phyloP scores from a whole-genome alignment of 331 rosid species.

The Rhamnella rubrinervis region DNA sequence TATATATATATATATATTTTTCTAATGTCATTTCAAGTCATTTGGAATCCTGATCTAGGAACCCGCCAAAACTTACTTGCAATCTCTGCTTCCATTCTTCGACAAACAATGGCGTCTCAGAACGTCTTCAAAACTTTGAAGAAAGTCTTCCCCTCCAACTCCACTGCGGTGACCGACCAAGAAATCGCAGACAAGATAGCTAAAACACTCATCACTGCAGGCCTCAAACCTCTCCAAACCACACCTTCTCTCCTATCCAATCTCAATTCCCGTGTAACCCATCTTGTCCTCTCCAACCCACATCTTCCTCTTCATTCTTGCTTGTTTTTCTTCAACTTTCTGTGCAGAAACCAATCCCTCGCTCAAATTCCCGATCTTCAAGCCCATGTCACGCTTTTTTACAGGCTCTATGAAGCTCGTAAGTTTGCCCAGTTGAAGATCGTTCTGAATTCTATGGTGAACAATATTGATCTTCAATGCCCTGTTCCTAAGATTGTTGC shows the following conservation, averaged over 20 bases:
- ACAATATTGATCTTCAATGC: conserved; percentile 13
- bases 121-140: conserved; percentile 12
- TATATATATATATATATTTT: too few relatives aligned
- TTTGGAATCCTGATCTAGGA: too few relatives aligned
- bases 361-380: conserved; percentile 51
- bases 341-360: conserved; percentile 28
- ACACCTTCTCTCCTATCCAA: conserved; percentile 38
- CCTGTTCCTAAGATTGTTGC: conserved; percentile 32
- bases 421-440: conserved; percentile 51
- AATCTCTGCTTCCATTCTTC: neutral
- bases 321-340: conserved; percentile 56
- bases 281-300: conserved; percentile 64
- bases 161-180: conserved; percentile 29
- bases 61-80: too few relatives aligned
- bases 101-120: conserved; percentile 18
- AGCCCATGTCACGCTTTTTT: conserved; percentile 52
- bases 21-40: too few relatives aligned
- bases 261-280: conserved; percentile 44
- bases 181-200: conserved; percentile 39
- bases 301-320: conserved; percentile 32
- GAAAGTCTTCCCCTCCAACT: conserved; percentile 19
- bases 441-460: conserved; percentile 42
- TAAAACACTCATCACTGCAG: conserved; percentile 27
- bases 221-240: conserved; percentile 29
- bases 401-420: conserved; percentile 44